These are phyloP conservation scores for Trypanosoma theileri DNA, from an alignment of 208 protist species.

Conservation along the genomic window DNA sequence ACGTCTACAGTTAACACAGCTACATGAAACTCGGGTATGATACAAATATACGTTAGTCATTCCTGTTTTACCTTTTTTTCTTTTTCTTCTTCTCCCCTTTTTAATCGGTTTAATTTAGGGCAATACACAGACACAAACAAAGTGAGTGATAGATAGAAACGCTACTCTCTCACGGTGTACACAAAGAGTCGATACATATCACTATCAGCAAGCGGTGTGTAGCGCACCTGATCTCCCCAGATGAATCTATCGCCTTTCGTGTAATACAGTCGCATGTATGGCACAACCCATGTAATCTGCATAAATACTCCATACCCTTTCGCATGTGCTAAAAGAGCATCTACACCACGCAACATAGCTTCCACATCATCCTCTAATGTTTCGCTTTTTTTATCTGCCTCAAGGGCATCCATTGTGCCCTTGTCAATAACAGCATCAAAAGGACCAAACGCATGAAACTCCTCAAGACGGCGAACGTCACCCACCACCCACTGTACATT, in stretches of 20 bases:
- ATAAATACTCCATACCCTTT: conserved; percentile 55
- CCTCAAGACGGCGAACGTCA: conserved; percentile 69
- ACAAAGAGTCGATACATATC: conserved; percentile 81
- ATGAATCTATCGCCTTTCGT: conserved; percentile 54
- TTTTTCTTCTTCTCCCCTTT: not conserved
- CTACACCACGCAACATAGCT: conserved; percentile 70
- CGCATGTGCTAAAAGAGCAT: conserved; percentile 41
- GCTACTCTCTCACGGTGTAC: conserved; percentile 35
- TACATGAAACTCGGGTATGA: too few relatives aligned
- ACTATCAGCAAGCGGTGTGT: conserved; percentile 64
- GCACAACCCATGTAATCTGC: conserved; percentile 84
- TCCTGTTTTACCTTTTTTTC: too few relatives aligned
- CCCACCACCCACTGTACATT: conserved; percentile 71
- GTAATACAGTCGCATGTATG: conserved; percentile 71
- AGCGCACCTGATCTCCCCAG: conserved; percentile 54
- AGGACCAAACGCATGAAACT: conserved; percentile 42
- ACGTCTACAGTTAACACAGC: too few relatives aligned
- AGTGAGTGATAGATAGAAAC: not conserved
- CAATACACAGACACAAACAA: not conserved
- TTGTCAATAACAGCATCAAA: conserved; percentile 86
- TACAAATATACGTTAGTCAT: too few relatives aligned
- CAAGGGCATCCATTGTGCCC: conserved; percentile 85
- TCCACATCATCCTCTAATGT: conserved; percentile 59
- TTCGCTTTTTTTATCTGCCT: conserved; percentile 51
- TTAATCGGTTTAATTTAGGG: not conserved